These are phyloP conservation scores for Phytopythium sindhum DNA, from an alignment of 352 stramenopile species.

Conservation along the genomic window DNA sequence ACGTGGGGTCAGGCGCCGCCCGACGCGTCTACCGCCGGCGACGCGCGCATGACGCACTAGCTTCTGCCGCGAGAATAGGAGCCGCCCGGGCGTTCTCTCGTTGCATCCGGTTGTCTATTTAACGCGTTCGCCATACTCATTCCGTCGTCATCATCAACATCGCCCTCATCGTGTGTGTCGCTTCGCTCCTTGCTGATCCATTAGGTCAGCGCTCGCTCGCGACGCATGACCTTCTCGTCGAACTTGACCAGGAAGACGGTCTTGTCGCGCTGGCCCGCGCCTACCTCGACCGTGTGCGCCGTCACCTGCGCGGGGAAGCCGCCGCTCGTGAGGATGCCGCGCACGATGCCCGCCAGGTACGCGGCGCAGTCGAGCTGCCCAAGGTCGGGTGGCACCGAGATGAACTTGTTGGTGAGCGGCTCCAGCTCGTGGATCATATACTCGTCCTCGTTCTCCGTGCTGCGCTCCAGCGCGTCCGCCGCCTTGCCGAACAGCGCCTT, in stretches of 20 bases:
- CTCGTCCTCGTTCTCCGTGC: slow-evolving; percentile 97
- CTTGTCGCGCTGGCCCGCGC: slow-evolving; percentile 60
- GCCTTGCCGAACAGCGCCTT: slow-evolving; percentile 96
- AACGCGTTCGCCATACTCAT: slow-evolving; percentile 8
- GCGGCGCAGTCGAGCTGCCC: slow-evolving; percentile 95
- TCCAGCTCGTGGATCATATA: slow-evolving; percentile 97
- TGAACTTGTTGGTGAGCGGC: slow-evolving; percentile 95
- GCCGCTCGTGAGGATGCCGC: slow-evolving; percentile 82
- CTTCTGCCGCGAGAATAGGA: slow-evolving; percentile 3
- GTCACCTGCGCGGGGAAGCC: slow-evolving; percentile 80
- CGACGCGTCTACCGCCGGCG: slow-evolving; percentile 24
- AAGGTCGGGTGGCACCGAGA: slow-evolving; percentile 94
- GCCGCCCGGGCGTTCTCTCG: neutral
- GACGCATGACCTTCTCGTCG: slow-evolving; percentile 75
- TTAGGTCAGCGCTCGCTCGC: slow-evolving; percentile 66
- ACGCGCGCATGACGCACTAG: slow-evolving; percentile 47
- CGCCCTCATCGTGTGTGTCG: too few species aligned
- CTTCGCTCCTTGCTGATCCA: neutral
- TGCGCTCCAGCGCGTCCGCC: slow-evolving; percentile 95
- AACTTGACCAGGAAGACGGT: slow-evolving; percentile 89
- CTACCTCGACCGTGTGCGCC: slow-evolving; percentile 70
- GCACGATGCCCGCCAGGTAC: slow-evolving; percentile 95
- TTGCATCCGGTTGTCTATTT: slow-evolving; percentile 18
- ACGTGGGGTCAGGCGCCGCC: slow-evolving; percentile 53
- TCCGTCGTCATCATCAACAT: neutral